These are phyloP conservation scores for Ceratocystis cacaofunesta DNA, from an alignment of 2,329 filamentous ascomycete species.

Conservation along the genomic window DNA sequence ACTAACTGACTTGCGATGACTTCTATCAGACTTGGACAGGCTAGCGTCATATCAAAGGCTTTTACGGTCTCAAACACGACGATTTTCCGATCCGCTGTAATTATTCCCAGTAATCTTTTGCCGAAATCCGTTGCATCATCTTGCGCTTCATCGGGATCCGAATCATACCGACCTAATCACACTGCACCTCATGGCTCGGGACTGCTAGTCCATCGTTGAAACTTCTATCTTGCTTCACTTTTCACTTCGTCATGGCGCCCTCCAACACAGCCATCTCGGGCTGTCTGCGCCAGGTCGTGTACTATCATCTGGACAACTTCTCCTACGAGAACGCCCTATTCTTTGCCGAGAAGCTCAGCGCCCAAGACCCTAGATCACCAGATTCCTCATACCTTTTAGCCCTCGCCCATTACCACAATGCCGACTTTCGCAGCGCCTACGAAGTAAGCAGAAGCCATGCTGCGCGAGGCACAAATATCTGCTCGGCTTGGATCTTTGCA, in stretches of 20 bases:
- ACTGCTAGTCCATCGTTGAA: constrained; percentile 10
- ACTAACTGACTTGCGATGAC: neutral
- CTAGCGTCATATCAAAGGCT: neutral
- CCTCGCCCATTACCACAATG: constrained; percentile 68
- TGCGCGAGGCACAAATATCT: constrained; percentile 58
- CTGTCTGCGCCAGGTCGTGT: constrained; percentile 43
- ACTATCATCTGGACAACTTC: constrained; percentile 75
- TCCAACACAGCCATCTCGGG: constrained; percentile 35
- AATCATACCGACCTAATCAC: neutral
- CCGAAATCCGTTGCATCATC: neutral
- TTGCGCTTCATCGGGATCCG: neutral
- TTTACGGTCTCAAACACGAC: neutral
- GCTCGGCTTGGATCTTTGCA: constrained; percentile 83
- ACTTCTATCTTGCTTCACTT: constrained; percentile 5
- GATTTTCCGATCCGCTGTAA: neutral
- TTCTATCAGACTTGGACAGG: neutral
- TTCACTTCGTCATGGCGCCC: constrained; percentile 31
- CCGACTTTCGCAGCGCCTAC: constrained; percentile 72
- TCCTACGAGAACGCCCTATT: constrained; percentile 83
- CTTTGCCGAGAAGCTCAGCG: constrained; percentile 72
- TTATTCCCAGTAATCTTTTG: neutral
- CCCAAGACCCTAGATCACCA: constrained; percentile 64
- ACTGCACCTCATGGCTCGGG: constrained; percentile 13
- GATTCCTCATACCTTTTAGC: constrained; percentile 75
- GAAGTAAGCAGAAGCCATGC: constrained; percentile 62